Base-by-base conservation (phyloP, 1,139 yeast genomes). In the Debaryomycetaceae sp. region DNA sequence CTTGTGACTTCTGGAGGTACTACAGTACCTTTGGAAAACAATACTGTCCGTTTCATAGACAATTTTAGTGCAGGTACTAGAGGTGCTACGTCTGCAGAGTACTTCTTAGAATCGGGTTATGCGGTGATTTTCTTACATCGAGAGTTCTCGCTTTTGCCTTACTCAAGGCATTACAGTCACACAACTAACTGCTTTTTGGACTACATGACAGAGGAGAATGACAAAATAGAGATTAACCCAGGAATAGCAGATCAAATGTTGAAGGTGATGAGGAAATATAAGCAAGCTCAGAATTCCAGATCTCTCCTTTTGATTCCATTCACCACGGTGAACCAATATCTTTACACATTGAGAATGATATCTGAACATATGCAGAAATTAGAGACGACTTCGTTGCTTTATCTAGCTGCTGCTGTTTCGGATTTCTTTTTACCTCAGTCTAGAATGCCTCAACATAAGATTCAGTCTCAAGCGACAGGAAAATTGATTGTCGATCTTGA, bases 1-100 rank as follows among this genome's bases (percentile, higher is more conserved):
- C 65, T 92, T 41, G 94, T 92, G 3, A 92, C 98, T 0, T 82
- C 92, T 8, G 99, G 99, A n/a, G 99, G 98, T 28, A 92, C 98
- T 1, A 91, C 98, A 0, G 99, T 94, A 0, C 99, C 99, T 0
- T 69, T 92, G 49, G 99, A 92, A 55, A 89, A 89, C 63, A 92
- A 94, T 56, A 94, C 98, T 0, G 98, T 92, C 13, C 66, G 99
- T 42, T 92, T 92, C 63, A 89, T 92, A 56, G 99, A 92, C 61
- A 92, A 92, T 58, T 94, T 94, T 61, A 84, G 95, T 51, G 98
- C 98, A 19, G 98, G 98, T 17, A 92, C 98, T 1, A 78, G 99
- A 62, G 98, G 98, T 41, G 95, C 98, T 7, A 83, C 96, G 0
- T 83, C 95, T 30, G 96, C 98, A 4, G 98, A 92, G 61, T 84